Conservation (phyloP, 2,329 filamentous ascomycete genomes). For the Alternaria atra region DNA sequence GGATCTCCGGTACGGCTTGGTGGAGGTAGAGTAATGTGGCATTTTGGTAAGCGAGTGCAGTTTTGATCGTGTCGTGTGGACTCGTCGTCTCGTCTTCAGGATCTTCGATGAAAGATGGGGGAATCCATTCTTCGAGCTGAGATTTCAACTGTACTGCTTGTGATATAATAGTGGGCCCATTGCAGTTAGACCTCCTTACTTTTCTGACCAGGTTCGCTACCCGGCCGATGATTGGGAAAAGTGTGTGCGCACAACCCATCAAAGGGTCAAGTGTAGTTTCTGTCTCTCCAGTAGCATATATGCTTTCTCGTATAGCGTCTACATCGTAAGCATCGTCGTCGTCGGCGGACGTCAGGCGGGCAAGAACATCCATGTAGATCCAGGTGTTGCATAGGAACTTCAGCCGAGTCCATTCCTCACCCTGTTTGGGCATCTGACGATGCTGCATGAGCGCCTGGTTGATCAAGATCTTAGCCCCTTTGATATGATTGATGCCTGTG, state of each 20-base stretch:
- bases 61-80: conserved; percentile 71
- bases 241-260: conserved; percentile 73
- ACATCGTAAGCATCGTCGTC: conserved; percentile 66
- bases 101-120: conserved; percentile 65
- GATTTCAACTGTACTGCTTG: conserved; percentile 70
- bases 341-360: conserved; percentile 70
- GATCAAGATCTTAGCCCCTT: conserved; percentile 71
- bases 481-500: conserved; percentile 74
- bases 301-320: conserved; percentile 49
- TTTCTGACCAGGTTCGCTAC: conserved; percentile 72
- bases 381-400: conserved; percentile 76
- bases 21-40: conserved; percentile 73
- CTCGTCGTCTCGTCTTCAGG: conserved; percentile 71
- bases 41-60: conserved; percentile 72
- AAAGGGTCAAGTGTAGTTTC: conserved; percentile 72
- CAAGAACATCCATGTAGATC: conserved; percentile 78
- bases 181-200: conserved; percentile 64
- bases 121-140: conserved; percentile 68
- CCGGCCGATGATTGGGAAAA: conserved; percentile 74
- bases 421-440: conserved; percentile 52
- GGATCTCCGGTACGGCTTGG: conserved; percentile 73
- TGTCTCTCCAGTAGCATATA: conserved; percentile 42
- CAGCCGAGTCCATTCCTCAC: conserved; percentile 59
- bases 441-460: conserved; percentile 65
- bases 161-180: conserved; percentile 68